A percentile compares a stretch with the other conserved stretches of the same genome.
Evolutionary conservation across 225 moss, liverwort and hornwort species (phyloP).

Genomic region (Ulota crispa): DNA sequence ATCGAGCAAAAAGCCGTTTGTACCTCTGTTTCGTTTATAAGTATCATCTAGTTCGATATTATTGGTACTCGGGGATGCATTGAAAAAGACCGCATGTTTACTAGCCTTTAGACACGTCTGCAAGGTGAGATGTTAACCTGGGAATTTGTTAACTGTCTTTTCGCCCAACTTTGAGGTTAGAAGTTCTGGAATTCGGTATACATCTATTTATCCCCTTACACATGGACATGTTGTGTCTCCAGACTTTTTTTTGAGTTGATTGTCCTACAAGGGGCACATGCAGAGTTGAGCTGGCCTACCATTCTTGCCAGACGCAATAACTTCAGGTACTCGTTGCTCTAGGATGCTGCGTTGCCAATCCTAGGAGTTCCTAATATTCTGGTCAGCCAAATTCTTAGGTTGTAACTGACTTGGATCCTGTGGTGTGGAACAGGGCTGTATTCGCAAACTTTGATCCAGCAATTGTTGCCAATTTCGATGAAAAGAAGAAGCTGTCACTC

Average conservation of each 20-base stretch:
- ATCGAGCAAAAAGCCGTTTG: background rate
- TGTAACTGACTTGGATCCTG: conserved; percentile 4
- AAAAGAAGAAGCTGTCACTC: conserved; percentile 62
- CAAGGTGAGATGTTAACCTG: background rate
- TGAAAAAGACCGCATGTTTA: background rate
- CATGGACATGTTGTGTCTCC: conserved; percentile 20
- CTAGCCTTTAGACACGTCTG: background rate
- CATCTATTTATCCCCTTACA: background rate
- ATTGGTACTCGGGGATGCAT: background rate
- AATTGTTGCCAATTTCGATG: conserved; percentile 68
- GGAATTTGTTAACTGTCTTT: background rate
- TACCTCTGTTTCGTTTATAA: conserved; percentile 6
- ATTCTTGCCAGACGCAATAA: conserved; percentile 72
- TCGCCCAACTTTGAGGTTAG: background rate
- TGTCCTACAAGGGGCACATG: conserved; percentile 79
- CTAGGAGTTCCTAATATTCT: conserved; percentile 9
- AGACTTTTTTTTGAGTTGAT: conserved; percentile 83
- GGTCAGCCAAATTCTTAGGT: background rate
- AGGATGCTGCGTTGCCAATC: background rate
- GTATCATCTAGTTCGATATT: conserved; percentile 3
- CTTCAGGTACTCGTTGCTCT: conserved; percentile 56
- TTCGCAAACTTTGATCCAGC: conserved; percentile 73
- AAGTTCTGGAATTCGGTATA: background rate
- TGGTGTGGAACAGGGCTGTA: conserved; percentile 49
- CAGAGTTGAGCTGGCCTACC: conserved; percentile 76